These are phyloP conservation scores for Spergularia bocconei DNA, from an alignment of 148 eudicot genomes.

Conservation along the genomic window DNA sequence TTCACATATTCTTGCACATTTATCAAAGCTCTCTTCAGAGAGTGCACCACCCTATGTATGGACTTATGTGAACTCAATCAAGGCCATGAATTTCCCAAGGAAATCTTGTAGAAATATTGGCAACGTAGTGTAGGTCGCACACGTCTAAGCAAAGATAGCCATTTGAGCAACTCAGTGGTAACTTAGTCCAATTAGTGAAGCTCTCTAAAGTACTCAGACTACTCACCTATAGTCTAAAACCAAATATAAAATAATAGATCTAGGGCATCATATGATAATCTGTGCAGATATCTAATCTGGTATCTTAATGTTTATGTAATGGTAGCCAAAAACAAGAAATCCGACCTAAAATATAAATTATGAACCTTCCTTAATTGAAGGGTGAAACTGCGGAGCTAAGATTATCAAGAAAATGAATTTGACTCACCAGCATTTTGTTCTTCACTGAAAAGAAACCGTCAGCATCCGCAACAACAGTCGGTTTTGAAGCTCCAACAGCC, in stretches of 20 bases:
- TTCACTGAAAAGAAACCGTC: slow-evolving; percentile 96
- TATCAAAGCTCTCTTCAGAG: no score
- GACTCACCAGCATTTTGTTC: slow-evolving; percentile 87
- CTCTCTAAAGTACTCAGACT: background rate
- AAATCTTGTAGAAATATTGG: background rate
- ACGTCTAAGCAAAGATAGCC: background rate
- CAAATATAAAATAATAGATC: background rate
- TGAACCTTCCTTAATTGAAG: background rate
- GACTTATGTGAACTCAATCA: background rate
- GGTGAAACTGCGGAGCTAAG: background rate
- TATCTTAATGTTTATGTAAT: background rate
- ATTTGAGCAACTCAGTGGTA: background rate
- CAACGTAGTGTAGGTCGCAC: background rate
- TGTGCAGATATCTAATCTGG: background rate
- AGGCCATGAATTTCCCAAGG: background rate
- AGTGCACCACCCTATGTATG: background rate
- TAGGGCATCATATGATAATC: background rate
- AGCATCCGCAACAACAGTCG: slow-evolving; percentile 75
- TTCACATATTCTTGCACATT: no score
- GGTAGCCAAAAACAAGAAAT: slow-evolving; percentile 10
- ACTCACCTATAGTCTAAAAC: background rate
- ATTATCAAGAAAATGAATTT: background rate
- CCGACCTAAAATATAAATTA: background rate
- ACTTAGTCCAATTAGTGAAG: background rate
- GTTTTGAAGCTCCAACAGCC: slow-evolving; percentile 99